Evolutionary conservation across 208 protist genomes (phyloP), one percentile per base, ranked within the genome.

Genomic region (Crithidia expoeki): DNA sequence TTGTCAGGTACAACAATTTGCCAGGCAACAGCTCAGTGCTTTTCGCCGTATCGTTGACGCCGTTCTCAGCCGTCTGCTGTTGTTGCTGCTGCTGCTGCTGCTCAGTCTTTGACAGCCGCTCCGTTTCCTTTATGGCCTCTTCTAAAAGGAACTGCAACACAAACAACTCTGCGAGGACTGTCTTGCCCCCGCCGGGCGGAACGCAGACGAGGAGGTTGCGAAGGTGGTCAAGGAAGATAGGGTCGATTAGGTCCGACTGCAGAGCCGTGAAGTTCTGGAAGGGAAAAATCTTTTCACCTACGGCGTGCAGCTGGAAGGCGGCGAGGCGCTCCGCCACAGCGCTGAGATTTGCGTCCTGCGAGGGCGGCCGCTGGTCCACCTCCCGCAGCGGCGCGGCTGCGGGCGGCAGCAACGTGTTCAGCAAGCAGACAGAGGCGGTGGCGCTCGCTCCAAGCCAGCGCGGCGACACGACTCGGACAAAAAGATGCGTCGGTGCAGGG

Each of bases 121-220:
- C 63, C 58, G 51, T 63, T 38, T 63, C 65, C 56, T 83, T 71
- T 49, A 89, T 32, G 12, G 84, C 82, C 51, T 78, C 66, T 25
- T 91, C 82, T 10, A 93, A 76, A 4, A 95, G 42, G 62, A 96
- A 96, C 46, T 88, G 81, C 46, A 94, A 62, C 25, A 89, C 84
- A 60, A 96, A 96, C 12, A 97, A 68, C 76, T 97, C 90, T 9
- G 93, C 93, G 23, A 94, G 46, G 17, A 75, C 84, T 21, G 93
- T 97, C 82, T 99, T 99, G 38, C 99, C 99, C 7, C 79, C 83
- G 11, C 96, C 95, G 4, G 96, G 98, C 12, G 98, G 98, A 2
- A 98, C 84, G 10, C 98, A 98, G 1, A 99, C 76, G 33, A 99
- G 89, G 17, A 99, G 72, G 81, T 98, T 99, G 30, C 94, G 68